These are phyloP conservation scores for Boletus eberwhitei DNA, from an alignment of 768 basidiomycete genomes.

Conservation along the genomic window DNA sequence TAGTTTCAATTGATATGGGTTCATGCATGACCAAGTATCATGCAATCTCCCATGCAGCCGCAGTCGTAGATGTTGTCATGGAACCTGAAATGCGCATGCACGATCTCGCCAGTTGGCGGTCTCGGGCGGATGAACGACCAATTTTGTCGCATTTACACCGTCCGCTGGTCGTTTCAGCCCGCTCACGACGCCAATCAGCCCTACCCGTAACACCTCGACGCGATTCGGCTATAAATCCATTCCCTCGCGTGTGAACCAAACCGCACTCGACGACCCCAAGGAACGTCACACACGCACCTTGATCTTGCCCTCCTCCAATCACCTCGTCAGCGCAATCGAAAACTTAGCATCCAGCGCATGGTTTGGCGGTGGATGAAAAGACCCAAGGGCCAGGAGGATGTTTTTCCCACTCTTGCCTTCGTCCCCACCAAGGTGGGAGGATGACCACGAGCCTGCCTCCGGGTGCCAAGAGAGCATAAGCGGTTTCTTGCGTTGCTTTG, in stretches of 20 bases:
- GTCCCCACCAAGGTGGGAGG: background rate
- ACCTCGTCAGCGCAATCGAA: conserved; percentile 5
- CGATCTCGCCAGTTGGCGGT: background rate
- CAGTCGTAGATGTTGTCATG: background rate
- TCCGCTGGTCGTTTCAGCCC: conserved; percentile 31
- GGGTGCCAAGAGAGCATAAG: conserved; percentile 26
- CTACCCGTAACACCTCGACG: conserved; percentile 36
- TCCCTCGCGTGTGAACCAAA: background rate
- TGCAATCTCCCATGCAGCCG: conserved; percentile 5
- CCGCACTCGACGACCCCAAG: background rate
- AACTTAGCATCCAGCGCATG: conserved; percentile 9
- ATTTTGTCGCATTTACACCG: conserved; percentile 38
- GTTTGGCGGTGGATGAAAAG: background rate
- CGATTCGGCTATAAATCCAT: conserved; percentile 31
- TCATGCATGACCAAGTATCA: background rate
- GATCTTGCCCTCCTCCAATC: conserved; percentile 15
- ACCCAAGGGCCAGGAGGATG: background rate
- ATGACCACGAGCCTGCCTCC: conserved; percentile 28
- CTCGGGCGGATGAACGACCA: conserved; percentile 27
- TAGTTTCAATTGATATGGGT: too few species aligned
- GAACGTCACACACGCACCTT: conserved; percentile 8
- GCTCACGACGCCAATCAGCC: conserved; percentile 33
- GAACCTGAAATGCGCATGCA: background rate
- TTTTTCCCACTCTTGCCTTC: conserved; percentile 1
- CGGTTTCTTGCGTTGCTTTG: conserved; percentile 32